A percentile compares a stretch with the other conserved stretches of the same genome.
These are phyloP conservation scores for Fistulifera pelliculosa DNA, from an alignment of 108 stramenopile genomes.

Conservation along the genomic window DNA sequence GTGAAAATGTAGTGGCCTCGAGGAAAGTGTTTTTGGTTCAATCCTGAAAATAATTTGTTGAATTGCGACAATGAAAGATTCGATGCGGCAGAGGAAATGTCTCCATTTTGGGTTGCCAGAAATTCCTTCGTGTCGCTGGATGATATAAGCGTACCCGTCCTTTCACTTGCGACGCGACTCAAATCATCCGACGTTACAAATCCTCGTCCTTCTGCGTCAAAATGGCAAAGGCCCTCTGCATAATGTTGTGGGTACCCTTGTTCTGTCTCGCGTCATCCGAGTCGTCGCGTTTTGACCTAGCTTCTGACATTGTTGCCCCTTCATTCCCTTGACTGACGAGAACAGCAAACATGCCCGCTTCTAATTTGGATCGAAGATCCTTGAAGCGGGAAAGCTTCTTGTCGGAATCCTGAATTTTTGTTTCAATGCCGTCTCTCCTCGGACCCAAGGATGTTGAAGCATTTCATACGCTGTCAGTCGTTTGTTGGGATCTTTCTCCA, in stretches of 20 bases:
- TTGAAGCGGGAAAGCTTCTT: conserved; percentile 61
- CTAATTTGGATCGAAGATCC: conserved; percentile 46
- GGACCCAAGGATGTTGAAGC: conserved; percentile 60
- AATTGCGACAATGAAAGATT: conserved; percentile 58
- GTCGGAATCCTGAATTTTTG: conserved; percentile 72
- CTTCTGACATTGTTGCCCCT: conserved; percentile 33
- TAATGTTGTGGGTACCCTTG: conserved; percentile 24
- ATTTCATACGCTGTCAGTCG: conserved; percentile 52
- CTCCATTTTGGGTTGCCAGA: conserved; percentile 20
- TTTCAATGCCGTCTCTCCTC: conserved; percentile 61
- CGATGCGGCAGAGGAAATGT: conserved; percentile 14
- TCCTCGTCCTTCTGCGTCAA: conserved; percentile 72
- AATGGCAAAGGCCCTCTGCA: conserved; percentile 68
- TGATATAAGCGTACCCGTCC: conserved; percentile 40
- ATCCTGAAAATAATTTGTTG: conserved; percentile 46
- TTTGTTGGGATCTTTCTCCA: conserved; percentile 55
- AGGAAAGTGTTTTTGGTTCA: conserved; percentile 60
- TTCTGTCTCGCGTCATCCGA: conserved; percentile 7
- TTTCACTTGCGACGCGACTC: conserved; percentile 49
- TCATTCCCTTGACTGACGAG: conserved; percentile 48
- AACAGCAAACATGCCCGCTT: conserved; percentile 70
- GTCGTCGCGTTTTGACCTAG: conserved; percentile 25
- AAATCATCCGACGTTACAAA: conserved; percentile 58
- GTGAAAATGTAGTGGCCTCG: conserved; percentile 65
- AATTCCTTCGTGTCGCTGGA: conserved; percentile 39